Base-by-base conservation (phyloP, 441 rosid genomes). In the Corymbia calophylla region DNA sequence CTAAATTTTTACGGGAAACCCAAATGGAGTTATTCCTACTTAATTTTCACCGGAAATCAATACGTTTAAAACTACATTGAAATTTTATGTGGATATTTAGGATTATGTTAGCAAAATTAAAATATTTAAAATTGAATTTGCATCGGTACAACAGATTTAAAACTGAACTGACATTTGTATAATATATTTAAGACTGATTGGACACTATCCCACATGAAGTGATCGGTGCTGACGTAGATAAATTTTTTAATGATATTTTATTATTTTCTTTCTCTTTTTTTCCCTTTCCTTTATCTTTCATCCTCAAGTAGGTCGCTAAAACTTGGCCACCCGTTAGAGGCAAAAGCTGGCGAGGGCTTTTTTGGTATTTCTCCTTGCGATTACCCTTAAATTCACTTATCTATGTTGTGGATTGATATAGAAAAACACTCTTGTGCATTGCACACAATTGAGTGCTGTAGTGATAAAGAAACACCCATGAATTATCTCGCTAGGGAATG, bases 161-260 rank as follows among this genome's bases (percentile, higher is more conserved):
- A 2, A 39, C 0, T 1, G 2, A 2, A 25, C 5, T 25, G 14
- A 25, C 0, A 73, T 39, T 6, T 0, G 8, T 39, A 73, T 0
- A 39, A 73, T 39, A 73, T 1, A 0, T 73, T 73, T 7, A 39
- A 39, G 2, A 39, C 2, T 3, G 0, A 39, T 39, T 0, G 1
- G 17, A 39, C n/a, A 39, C 44, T 39, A 39, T 39, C 44, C 1
- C 44, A 39, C 5, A 39, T 39, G 6, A 39, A 39, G 44, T 39
- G 44, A 39, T 39, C 44, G 44, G 44, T 39, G 5, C 6, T 39
- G 44, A 39, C 5, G 6, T 39, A 39, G 44, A 39, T 39, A 39
- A 39, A 39, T 39, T 39, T 39, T 39, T 39, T 39, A 39, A 39
- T 39, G 44, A 39, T 5, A 39, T 39, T 39, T 39, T 39, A 39